A percentile compares a stretch with the other conserved stretches of the same genome.
Conservation (phyloP, 2,329 filamentous ascomycete genomes). For the Rutstroemia sydowiana region DNA sequence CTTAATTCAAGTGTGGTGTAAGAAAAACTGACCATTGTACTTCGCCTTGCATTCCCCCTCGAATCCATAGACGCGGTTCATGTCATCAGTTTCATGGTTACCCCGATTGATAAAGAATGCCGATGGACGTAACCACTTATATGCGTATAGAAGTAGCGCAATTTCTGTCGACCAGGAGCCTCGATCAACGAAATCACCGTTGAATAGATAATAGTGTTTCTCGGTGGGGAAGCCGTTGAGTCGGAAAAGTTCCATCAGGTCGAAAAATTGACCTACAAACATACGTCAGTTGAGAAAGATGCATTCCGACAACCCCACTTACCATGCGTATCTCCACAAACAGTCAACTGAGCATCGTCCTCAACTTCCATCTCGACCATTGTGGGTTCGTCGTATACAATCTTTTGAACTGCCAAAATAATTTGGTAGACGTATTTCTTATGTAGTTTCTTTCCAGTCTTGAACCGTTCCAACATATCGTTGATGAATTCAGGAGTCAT, state of each 20-base stretch:
- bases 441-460: slow-evolving; percentile 89
- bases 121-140: slow-evolving; percentile 88
- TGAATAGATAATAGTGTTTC: slow-evolving; percentile 92
- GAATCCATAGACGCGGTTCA: slow-evolving; percentile 98
- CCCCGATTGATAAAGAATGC: slow-evolving; percentile 94
- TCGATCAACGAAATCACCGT: slow-evolving; percentile 96
- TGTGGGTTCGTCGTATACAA: slow-evolving; percentile 86
- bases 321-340: slow-evolving; percentile 97
- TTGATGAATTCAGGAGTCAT: slow-evolving; percentile 98
- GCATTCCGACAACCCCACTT: slow-evolving; percentile 26
- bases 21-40: slow-evolving; percentile 68
- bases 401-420: slow-evolving; percentile 77
- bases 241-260: slow-evolving; percentile 91
- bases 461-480: slow-evolving; percentile 95
- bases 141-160: slow-evolving; percentile 83
- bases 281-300: not conserved
- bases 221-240: slow-evolving; percentile 79
- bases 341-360: slow-evolving; percentile 72
- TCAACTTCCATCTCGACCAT: slow-evolving; percentile 92
- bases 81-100: slow-evolving; percentile 98
- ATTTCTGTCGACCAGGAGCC: slow-evolving; percentile 99
- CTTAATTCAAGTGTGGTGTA: slow-evolving; percentile 20
- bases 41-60: slow-evolving; percentile 98
- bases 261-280: slow-evolving; percentile 83
- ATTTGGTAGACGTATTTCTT: slow-evolving; percentile 98